Evolutionary conservation across 352 stramenopile species (phyloP).

Genomic region (Paralagenidium karlingii): DNA sequence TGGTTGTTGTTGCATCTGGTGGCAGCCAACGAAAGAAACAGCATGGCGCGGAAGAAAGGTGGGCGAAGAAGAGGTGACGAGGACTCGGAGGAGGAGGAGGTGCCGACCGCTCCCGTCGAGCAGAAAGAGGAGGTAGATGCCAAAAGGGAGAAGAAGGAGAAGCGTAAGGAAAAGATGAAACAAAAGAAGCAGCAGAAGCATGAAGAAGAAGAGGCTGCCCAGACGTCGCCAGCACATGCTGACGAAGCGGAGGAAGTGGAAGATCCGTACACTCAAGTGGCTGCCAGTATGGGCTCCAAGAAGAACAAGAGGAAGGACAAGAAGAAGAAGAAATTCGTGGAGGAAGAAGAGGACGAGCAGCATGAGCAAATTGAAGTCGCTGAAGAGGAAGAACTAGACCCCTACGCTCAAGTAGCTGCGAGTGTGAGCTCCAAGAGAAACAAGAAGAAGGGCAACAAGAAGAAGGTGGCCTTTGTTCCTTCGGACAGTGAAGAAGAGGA

Average conservation of each 20-base stretch:
- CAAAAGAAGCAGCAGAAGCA: slow-evolving; percentile 37
- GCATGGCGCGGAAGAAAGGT: slow-evolving; percentile 72
- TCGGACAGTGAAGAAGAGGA: slow-evolving; percentile 31
- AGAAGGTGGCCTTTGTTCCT: slow-evolving; percentile 19
- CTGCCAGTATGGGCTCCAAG: background rate
- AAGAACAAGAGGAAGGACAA: slow-evolving; percentile 8
- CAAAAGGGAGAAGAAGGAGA: slow-evolving; percentile 60
- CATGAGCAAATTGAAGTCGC: too few relatives aligned
- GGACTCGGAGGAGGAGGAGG: slow-evolving; percentile 45
- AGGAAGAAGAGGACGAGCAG: too few relatives aligned
- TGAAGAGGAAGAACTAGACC: slow-evolving; percentile 17
- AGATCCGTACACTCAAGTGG: slow-evolving; percentile 2
- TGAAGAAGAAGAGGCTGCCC: slow-evolving; percentile 1
- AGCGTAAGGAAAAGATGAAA: slow-evolving; percentile 69
- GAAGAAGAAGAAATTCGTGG: slow-evolving; percentile 5
- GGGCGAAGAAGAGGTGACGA: slow-evolving; percentile 56
- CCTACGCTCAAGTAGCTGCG: slow-evolving; percentile 30
- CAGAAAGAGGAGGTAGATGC: slow-evolving; percentile 8
- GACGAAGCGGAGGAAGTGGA: slow-evolving; percentile 5
- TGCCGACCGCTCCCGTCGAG: slow-evolving; percentile 11
- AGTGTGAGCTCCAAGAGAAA: slow-evolving; percentile 59
- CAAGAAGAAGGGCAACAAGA: slow-evolving; percentile 65
- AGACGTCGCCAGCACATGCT: too few relatives aligned
- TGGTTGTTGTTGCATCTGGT: too few relatives aligned
- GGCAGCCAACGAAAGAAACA: background rate